Percentiles rank a stretch among this genome's conserved stretches.
Conservation (phyloP, 768 basidiomycete species). For the Zangia roseola region DNA sequence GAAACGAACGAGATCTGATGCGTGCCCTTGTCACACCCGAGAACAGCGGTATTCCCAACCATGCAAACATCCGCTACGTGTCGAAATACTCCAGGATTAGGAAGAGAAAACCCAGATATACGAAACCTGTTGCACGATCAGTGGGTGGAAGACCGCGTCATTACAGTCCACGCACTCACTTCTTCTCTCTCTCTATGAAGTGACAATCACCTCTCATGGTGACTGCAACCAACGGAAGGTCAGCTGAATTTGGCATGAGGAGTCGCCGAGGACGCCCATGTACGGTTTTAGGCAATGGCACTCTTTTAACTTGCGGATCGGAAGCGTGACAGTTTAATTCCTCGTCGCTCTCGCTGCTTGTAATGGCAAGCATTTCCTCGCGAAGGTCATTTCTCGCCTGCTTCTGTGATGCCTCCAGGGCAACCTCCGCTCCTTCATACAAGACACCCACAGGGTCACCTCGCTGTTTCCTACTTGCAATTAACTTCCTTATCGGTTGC, state of each 20-base stretch:
- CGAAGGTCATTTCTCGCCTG: slow-evolving; percentile 1
- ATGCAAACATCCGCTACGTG: slow-evolving; percentile 49
- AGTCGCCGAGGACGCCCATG: slow-evolving; percentile 34
- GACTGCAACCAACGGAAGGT: slow-evolving; percentile 40
- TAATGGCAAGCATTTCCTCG: slow-evolving; percentile 14
- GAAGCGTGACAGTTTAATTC: slow-evolving; percentile 13
- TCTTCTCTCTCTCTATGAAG: slow-evolving; percentile 37
- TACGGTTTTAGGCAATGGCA: slow-evolving; percentile 32
- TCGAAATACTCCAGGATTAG: slow-evolving; percentile 34
- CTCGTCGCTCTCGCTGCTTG: slow-evolving; percentile 11
- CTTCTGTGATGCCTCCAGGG: slow-evolving; percentile 6
- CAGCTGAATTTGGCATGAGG: slow-evolving; percentile 23
- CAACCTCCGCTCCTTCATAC: neutral
- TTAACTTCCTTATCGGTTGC: slow-evolving; percentile 12
- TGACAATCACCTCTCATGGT: slow-evolving; percentile 49
- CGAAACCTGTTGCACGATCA: slow-evolving; percentile 31
- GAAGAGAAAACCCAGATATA: slow-evolving; percentile 38
- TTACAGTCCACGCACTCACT: slow-evolving; percentile 20
- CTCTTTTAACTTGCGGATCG: slow-evolving; percentile 27
- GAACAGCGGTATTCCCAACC: slow-evolving; percentile 39
- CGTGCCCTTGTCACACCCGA: slow-evolving; percentile 44
- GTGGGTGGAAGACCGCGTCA: slow-evolving; percentile 4
- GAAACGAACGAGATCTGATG: slow-evolving; percentile 43
- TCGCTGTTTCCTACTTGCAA: slow-evolving; percentile 10
- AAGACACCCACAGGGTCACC: slow-evolving; percentile 1